A percentile compares a stretch with the other conserved stretches of the same genome.
These are phyloP conservation scores for Zasmidium citrigriseum DNA, from an alignment of 2,329 filamentous ascomycete species.

Conservation along the genomic window DNA sequence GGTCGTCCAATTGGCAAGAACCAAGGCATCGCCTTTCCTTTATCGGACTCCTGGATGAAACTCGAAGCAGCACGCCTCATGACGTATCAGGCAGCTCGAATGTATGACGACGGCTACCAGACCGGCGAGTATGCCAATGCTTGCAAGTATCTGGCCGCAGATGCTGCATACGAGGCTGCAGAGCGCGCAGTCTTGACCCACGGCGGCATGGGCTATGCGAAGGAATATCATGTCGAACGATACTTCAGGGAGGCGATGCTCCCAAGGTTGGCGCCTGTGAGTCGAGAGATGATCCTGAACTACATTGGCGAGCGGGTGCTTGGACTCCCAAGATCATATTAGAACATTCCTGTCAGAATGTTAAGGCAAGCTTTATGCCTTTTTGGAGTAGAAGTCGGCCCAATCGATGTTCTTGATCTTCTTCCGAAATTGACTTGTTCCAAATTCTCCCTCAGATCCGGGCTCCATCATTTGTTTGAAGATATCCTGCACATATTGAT, in stretches of 20 bases:
- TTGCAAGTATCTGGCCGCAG: slow-evolving; percentile 70
- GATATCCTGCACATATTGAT: slow-evolving; percentile 13
- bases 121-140: slow-evolving; percentile 61
- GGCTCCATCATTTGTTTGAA: slow-evolving; percentile 24
- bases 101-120: slow-evolving; percentile 58
- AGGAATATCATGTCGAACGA: slow-evolving; percentile 62
- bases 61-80: slow-evolving; percentile 67
- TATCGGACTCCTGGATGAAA: slow-evolving; percentile 66
- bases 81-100: slow-evolving; percentile 64
- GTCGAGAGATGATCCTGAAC: slow-evolving; percentile 40
- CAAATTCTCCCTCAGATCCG: slow-evolving; percentile 20
- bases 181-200: slow-evolving; percentile 62
- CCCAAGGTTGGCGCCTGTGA: slow-evolving; percentile 65
- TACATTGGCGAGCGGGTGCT: slow-evolving; percentile 36
- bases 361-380: neutral
- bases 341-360: slow-evolving; percentile 1
- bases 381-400: neutral
- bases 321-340: slow-evolving; percentile 31
- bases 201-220: slow-evolving; percentile 67
- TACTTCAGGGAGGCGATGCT: slow-evolving; percentile 67
- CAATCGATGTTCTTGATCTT: slow-evolving; percentile 3
- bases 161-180: slow-evolving; percentile 64
- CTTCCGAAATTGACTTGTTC: slow-evolving; percentile 19
- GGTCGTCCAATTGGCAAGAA: slow-evolving; percentile 66
- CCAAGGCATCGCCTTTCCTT: slow-evolving; percentile 65